These are phyloP conservation scores for Mrakia frigida DNA, from an alignment of 768 basidiomycete genomes.

Conservation along the genomic window DNA sequence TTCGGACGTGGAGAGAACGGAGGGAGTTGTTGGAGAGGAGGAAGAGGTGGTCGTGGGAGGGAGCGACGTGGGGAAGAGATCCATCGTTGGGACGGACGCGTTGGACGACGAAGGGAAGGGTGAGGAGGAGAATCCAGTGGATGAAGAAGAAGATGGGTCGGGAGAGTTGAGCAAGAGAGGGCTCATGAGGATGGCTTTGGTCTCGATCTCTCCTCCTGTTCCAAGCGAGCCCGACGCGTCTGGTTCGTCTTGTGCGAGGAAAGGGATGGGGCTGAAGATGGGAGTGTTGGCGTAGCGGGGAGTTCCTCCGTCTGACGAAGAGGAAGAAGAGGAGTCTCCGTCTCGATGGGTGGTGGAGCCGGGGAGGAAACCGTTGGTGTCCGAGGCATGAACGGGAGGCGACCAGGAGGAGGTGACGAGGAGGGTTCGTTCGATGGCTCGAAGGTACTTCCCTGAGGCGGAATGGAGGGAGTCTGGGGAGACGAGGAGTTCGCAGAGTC, in stretches of 20 bases:
- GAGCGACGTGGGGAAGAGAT: neutral
- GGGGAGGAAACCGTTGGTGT: constrained; percentile 10
- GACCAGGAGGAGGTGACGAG: constrained; percentile 43
- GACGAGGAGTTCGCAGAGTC: constrained; percentile 41
- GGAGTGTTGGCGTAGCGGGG: constrained; percentile 34
- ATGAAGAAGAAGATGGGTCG: constrained; percentile 37
- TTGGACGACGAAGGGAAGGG: neutral
- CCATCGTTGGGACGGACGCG: constrained; percentile 1
- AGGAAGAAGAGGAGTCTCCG: constrained; percentile 37
- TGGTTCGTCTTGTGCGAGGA: constrained; percentile 35
- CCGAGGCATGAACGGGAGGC: constrained; percentile 32
- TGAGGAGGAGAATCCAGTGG: constrained; percentile 33
- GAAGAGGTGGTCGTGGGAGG: neutral
- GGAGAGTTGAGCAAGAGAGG: constrained; percentile 35
- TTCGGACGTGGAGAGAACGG: constrained; percentile 38
- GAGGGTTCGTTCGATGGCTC: constrained; percentile 43
- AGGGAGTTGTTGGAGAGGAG: constrained; percentile 2
- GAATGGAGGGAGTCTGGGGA: constrained; percentile 38
- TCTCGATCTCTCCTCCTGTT: constrained; percentile 31
- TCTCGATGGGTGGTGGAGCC: constrained; percentile 30
- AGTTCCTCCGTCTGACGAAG: constrained; percentile 35
- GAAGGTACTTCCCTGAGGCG: constrained; percentile 43
- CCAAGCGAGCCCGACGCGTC: neutral
- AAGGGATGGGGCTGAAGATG: constrained; percentile 45
- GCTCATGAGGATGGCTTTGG: constrained; percentile 37